Conservation (phyloP, 164 flowering plant species). For the Paratinospora sagittata region DNA sequence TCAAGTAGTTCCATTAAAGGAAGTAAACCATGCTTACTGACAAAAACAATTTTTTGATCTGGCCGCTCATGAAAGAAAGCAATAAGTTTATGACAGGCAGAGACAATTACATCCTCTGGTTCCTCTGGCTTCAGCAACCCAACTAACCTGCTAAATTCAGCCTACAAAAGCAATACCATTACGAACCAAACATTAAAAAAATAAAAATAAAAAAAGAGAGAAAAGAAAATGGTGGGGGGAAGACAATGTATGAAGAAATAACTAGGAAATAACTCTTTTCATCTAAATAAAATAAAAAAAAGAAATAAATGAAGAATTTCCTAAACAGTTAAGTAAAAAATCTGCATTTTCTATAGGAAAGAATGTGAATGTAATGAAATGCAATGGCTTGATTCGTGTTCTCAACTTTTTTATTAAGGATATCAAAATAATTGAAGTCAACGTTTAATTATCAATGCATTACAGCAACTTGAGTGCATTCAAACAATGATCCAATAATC, state of each 20-base stretch:
- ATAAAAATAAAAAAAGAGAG: background rate
- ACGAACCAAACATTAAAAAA: background rate
- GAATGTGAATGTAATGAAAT: background rate
- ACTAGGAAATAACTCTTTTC: no score
- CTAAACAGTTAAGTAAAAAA: background rate
- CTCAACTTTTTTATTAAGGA: background rate
- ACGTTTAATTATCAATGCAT: background rate
- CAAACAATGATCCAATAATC: background rate
- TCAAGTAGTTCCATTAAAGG: slow-evolving; percentile 90
- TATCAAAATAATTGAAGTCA: background rate
- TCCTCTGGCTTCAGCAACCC: slow-evolving; percentile 79
- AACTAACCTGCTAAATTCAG: slow-evolving; percentile 85
- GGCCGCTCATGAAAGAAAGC: slow-evolving; percentile 83
- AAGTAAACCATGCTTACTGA: slow-evolving; percentile 87
- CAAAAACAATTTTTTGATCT: slow-evolving; percentile 81
- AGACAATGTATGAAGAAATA: background rate
- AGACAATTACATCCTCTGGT: slow-evolving; percentile 84
- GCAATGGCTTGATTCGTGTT: background rate
- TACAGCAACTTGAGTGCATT: no score
- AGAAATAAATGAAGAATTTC: background rate
- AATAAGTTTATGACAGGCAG: slow-evolving; percentile 83
- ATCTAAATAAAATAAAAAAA: no score
- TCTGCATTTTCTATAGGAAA: background rate
- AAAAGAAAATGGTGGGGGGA: background rate
- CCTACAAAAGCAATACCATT: slow-evolving; percentile 34